Percentiles rank a stretch among this genome's conserved stretches.
Conservation (phyloP, 2,329 filamentous ascomycete genomes). For the Xylaria sp. region DNA sequence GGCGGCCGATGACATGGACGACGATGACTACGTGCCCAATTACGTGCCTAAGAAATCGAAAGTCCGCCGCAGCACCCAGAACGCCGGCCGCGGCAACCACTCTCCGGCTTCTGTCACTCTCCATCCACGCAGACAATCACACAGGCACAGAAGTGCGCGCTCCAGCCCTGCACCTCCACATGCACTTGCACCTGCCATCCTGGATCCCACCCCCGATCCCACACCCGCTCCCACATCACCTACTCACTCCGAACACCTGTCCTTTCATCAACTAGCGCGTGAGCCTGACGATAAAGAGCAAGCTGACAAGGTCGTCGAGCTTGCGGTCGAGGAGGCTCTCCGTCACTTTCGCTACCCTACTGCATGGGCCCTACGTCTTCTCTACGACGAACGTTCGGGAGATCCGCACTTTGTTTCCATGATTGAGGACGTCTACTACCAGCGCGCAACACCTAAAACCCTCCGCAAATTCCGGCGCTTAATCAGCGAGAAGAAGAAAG, state of each 20-base stretch:
- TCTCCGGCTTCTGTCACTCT: constrained; percentile 30
- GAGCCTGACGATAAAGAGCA: constrained; percentile 56
- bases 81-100: constrained; percentile 30
- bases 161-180: constrained; percentile 41
- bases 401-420: constrained; percentile 65
- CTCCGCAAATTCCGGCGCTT: constrained; percentile 63
- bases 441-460: constrained; percentile 65
- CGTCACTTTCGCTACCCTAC: constrained; percentile 68
- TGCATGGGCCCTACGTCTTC: constrained; percentile 68
- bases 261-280: constrained; percentile 25
- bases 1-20: constrained; percentile 52
- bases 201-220: constrained; percentile 23
- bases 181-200: constrained; percentile 6
- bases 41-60: constrained; percentile 56
- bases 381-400: constrained; percentile 68
- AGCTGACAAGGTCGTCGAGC: constrained; percentile 65
- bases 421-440: constrained; percentile 68
- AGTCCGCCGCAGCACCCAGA: constrained; percentile 36
- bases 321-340: constrained; percentile 69
- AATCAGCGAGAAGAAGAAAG: constrained; percentile 65
- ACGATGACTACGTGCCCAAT: constrained; percentile 59
- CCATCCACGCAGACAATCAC: constrained; percentile 45
- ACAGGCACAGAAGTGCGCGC: constrained; percentile 43
- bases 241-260: constrained; percentile 26
- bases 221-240: constrained; percentile 29